Percentiles rank a stretch among this genome's conserved stretches.
Conservation (phyloP, 176 grass and related monocot genomes). For the Alloteropsis semialata region DNA sequence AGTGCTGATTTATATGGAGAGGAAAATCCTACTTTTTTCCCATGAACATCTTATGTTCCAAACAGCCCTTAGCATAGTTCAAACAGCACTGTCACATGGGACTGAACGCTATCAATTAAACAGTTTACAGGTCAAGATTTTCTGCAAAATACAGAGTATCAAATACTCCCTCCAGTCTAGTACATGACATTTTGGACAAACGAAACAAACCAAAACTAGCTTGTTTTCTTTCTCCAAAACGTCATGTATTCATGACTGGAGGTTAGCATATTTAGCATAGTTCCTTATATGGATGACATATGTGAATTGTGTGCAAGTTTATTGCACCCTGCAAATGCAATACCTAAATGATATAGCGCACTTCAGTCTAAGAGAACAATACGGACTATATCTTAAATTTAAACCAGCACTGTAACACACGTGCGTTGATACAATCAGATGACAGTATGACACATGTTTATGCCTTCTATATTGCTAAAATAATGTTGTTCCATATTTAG, state of each 20-base stretch:
- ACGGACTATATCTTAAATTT: not conserved
- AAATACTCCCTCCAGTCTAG: not conserved
- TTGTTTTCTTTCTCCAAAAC: no score
- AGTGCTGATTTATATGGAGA: not conserved
- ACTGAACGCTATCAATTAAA: not conserved
- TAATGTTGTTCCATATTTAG: slow-evolving; percentile 9
- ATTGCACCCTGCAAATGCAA: not conserved
- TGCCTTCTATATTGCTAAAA: slow-evolving; percentile 23
- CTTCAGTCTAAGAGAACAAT: not conserved
- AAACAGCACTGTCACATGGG: not conserved
- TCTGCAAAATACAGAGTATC: not conserved
- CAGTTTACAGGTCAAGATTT: not conserved
- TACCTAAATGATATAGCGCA: not conserved
- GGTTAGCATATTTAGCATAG: not conserved
- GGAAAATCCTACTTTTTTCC: not conserved
- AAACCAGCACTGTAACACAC: not conserved
- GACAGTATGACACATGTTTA: not conserved
- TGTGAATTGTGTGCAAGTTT: not conserved
- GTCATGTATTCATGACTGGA: no score
- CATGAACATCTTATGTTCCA: not conserved
- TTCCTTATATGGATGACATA: not conserved
- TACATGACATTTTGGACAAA: no score
- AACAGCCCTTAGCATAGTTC: not conserved
- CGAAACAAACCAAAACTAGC: no score
- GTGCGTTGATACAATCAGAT: not conserved